Evolutionary conservation across 2,329 filamentous ascomycete genomes (phyloP).

Genomic region (Pseudopithomyces maydicus): DNA sequence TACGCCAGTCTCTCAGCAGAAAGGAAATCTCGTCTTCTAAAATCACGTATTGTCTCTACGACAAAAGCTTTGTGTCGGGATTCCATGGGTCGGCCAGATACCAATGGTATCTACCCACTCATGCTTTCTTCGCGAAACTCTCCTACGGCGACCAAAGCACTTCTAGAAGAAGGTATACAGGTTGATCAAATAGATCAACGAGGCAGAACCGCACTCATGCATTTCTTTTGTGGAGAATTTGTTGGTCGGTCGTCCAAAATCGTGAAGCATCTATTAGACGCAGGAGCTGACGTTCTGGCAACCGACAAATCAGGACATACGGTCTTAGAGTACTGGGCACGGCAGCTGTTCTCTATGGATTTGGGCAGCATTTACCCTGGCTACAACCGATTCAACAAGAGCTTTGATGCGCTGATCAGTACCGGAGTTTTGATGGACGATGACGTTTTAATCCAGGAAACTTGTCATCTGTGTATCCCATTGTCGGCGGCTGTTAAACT

Average conservation of each 20-base stretch:
- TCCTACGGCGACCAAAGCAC: neutral
- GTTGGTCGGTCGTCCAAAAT: neutral
- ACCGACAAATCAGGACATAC: neutral
- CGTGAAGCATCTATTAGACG: neutral
- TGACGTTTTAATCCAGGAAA: neutral
- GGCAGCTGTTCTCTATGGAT: neutral
- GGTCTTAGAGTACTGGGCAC: neutral
- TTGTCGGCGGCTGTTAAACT: neutral
- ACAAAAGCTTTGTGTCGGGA: neutral
- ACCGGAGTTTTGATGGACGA: neutral
- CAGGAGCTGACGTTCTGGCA: neutral
- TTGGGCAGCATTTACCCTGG: neutral
- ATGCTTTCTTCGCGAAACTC: neutral
- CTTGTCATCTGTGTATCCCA: neutral
- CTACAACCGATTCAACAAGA: slow-evolving; percentile 1
- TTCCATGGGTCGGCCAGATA: neutral
- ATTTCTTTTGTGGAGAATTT: slow-evolving; percentile 2
- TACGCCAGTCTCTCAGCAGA: neutral
- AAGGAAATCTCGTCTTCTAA: neutral
- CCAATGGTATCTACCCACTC: neutral
- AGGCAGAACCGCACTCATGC: slow-evolving; percentile 1
- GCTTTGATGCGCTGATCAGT: neutral
- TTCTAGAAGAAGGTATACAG: neutral
- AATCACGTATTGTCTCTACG: neutral
- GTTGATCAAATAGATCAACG: neutral